A percentile compares a stretch with the other conserved stretches of the same genome.
Conservation (phyloP, 352 stramenopile species). For the Globisporangium cederbergense region DNA sequence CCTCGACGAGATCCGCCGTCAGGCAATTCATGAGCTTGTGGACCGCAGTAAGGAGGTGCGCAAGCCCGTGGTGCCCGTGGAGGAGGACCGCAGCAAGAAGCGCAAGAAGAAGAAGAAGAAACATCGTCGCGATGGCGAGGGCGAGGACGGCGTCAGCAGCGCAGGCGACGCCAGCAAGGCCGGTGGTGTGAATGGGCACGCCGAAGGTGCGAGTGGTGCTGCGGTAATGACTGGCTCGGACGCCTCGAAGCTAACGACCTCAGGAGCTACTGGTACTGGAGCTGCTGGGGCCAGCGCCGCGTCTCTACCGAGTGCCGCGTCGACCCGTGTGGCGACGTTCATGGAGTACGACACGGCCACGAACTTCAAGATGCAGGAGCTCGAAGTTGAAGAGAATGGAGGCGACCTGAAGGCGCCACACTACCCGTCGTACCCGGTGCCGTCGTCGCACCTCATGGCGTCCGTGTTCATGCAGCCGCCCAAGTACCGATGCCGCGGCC, state of each 20-base stretch:
- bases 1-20: slow-evolving; percentile 66
- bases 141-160: slow-evolving; percentile 31
- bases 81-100: slow-evolving; percentile 57
- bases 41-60: slow-evolving; percentile 35
- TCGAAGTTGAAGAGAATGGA: slow-evolving; percentile 13
- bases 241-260: background rate
- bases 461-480: slow-evolving; percentile 64
- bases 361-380: slow-evolving; percentile 55
- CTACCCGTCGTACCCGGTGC: slow-evolving; percentile 68
- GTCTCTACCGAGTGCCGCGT: background rate
- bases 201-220: background rate
- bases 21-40: slow-evolving; percentile 64
- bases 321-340: slow-evolving; percentile 35
- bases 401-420: slow-evolving; percentile 24
- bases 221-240: background rate
- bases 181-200: slow-evolving; percentile 8
- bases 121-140: slow-evolving; percentile 37
- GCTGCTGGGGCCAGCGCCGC: background rate
- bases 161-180: slow-evolving; percentile 15
- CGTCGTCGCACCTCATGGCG: slow-evolving; percentile 57
- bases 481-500: slow-evolving; percentile 68
- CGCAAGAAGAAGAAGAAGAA: slow-evolving; percentile 69
- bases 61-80: slow-evolving; percentile 48
- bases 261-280: background rate
- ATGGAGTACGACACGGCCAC: slow-evolving; percentile 73